Evolutionary conservation across 352 stramenopile species (phyloP), one percentile per base, ranked within the genome.

Genomic region (Pythium sukuiense): DNA sequence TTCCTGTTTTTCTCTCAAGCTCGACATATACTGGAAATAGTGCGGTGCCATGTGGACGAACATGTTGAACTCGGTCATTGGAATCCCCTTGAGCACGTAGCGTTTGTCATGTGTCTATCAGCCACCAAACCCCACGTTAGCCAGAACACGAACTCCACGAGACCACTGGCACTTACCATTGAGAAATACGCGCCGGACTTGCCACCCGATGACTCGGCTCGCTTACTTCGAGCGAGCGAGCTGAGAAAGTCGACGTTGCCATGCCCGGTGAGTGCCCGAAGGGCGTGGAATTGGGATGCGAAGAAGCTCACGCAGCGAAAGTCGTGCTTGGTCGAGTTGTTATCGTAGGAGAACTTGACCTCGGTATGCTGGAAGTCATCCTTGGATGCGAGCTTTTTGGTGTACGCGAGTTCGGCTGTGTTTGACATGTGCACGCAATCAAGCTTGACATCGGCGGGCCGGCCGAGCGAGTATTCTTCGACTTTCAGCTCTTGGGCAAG

Each of bases 11-110:
- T 90, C 80, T 37, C 91, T 68, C 30, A 92, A 71, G 26, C 77
- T 73, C 29, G 81, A 79, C 68, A 96, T 90, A 29, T 91, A 96
- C 73, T 90, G 88, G 68, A 96, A 94, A 53, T 96, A 96, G 39
- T 90, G 78, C 18, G 84, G 87, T 14, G 87, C 87, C 85, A 96
- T 93, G 71, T 96, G 84, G 56, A 94, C 70, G 50, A 96, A 96
- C 87, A 96, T 96, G 68, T 96, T 96, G 68, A 93, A 94, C 66
- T 96, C 87, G 16, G 76, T 92, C 70, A 92, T 74, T 2, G 87
- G 87, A 53, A 96, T 93, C 6, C 87, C 87, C 55, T 96, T 96
- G 33, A 96, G 61, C 33, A 96, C 78, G 52, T 88, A 96, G 2
- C 86, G 84, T 60, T 90, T 92, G 65, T 96, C 87, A 54, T 94